Evolutionary conservation across 371 early-diverging fungal species (phyloP), one percentile per base, ranked within the genome.

Genomic region (Thermomucor indicae-seudaticae): DNA sequence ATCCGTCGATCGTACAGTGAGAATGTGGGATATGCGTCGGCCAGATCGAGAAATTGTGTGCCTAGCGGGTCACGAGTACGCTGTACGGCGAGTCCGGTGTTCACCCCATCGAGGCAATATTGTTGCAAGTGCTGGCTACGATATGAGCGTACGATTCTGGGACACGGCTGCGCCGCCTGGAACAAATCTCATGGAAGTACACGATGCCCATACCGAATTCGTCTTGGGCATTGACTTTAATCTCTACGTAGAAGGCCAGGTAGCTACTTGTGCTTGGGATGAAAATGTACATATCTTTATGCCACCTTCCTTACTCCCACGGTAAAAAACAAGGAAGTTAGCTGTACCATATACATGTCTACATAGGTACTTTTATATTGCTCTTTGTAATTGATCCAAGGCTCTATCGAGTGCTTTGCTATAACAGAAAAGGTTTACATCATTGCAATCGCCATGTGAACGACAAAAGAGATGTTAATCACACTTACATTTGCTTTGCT

Each of bases 241-340:
- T 55, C 65, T 96, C 52, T 95, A 90, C 64, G 55, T 79, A 14
- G 86, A 88, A 32, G 92, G 93, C 2, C 83, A 83, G 55, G 69
- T 95, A 24, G 95, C 93, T 6, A 92, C 96, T 0, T 93, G 93
- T 67, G 88, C 90, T 22, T 96, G 97, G 97, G 97, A 96, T 62
- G 95, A 95, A 65, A 68, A 65, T 25, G 79, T 96, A 8, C 81
- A 83, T 68, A 73, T 86, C 14, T 79, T 82, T 62, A 62, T 72
- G 37, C 85, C 82, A 20, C 75, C 70, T 22, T 54, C 68, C 6
- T 57, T 76, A 25, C 46, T 69, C 40, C 59, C 58, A 38, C 67
- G 72, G 57, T 75, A 65, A 57, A 57, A 19, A 8, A 37, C 17
- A 22, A n/a, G n/a, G n/a, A n/a, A n/a, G n/a, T n/a, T n/a, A n/a